Conservation (phyloP, 768 basidiomycete genomes). For the Rhizopogon vinicolor region DNA sequence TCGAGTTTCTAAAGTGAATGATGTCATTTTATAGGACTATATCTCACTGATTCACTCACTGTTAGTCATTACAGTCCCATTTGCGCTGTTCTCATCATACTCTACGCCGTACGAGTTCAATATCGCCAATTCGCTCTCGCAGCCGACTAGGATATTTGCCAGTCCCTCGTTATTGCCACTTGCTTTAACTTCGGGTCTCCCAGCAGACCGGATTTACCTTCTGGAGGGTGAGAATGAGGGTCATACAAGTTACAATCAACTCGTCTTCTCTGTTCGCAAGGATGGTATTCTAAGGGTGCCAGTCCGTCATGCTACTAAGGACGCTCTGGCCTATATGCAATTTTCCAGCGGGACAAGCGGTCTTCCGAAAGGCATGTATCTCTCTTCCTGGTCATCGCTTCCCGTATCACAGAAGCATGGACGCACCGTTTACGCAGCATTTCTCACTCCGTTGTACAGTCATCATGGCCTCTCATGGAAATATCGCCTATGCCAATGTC, state of each 20-base stretch:
- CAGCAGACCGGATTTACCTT: constrained; percentile 37
- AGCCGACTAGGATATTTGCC: constrained; percentile 45
- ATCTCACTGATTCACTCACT: constrained; percentile 38
- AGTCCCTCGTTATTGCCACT: constrained; percentile 33
- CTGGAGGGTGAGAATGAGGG: constrained; percentile 35
- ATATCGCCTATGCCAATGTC: constrained; percentile 36
- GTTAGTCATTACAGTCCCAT: constrained; percentile 39
- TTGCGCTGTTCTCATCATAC: constrained; percentile 42
- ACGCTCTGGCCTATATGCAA: constrained; percentile 58
- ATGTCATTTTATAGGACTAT: constrained; percentile 36
- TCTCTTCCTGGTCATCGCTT: background rate
- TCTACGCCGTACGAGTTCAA: constrained; percentile 47
- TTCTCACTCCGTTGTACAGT: constrained; percentile 27
- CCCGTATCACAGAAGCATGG: background rate
- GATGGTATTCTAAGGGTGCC: constrained; percentile 31
- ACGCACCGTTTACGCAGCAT: background rate
- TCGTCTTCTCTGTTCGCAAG: constrained; percentile 33
- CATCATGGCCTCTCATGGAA: constrained; percentile 60
- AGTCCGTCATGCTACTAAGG: constrained; percentile 37
- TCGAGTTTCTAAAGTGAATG: background rate
- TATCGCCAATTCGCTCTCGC: constrained; percentile 38
- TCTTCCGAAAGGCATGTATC: constrained; percentile 51
- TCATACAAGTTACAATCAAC: constrained; percentile 33
- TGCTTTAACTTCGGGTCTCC: constrained; percentile 28
- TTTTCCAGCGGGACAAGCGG: constrained; percentile 73